phyloP scores from a whole-genome alignment of 768 basidiomycete genomes.

The Calvatia gigantea region DNA sequence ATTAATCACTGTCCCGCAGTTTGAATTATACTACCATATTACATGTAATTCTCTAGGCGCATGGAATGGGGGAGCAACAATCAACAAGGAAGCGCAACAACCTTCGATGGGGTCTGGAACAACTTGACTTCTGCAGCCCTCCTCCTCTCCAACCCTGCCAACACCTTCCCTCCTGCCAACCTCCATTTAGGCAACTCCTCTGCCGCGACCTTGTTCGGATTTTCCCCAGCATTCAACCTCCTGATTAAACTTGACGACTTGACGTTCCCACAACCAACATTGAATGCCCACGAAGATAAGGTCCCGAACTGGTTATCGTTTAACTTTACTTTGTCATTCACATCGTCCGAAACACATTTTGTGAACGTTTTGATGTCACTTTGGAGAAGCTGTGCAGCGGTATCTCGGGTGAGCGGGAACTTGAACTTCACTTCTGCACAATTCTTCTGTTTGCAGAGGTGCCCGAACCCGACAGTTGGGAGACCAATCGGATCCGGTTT shows the following conservation, averaged over 20 bases:
- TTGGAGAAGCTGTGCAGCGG: conserved; percentile 24
- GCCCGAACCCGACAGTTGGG: conserved; percentile 32
- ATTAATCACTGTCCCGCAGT: too few species aligned
- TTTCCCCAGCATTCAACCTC: conserved; percentile 31
- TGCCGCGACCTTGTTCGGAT: conserved; percentile 32
- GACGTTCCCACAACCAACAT: conserved; percentile 28
- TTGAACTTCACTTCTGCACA: conserved; percentile 23
- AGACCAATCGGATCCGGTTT: conserved; percentile 31
- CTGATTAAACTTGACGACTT: conserved; percentile 26
- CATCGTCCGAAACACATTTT: conserved; percentile 24
- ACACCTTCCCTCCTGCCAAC: conserved; percentile 25
- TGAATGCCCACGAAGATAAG: conserved; percentile 29
- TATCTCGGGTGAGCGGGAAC: conserved; percentile 26
- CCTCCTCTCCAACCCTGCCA: conserved; percentile 26
- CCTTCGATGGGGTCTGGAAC: conserved; percentile 31
- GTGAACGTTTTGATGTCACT: conserved; percentile 26
- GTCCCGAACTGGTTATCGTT: conserved; percentile 37
- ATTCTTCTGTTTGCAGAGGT: conserved; percentile 21
- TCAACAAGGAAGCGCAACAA: conserved; percentile 30
- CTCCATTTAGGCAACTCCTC: conserved; percentile 33
- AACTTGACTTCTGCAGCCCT: conserved; percentile 29
- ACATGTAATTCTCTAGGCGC: too few species aligned
- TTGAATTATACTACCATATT: too few species aligned
- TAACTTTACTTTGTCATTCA: conserved; percentile 25
- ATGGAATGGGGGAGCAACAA: too few species aligned